Evolutionary conservation across 2,329 filamentous ascomycete species (phyloP), one percentile per base, ranked within the genome.

Genomic region (Xylaria polymorpha): DNA sequence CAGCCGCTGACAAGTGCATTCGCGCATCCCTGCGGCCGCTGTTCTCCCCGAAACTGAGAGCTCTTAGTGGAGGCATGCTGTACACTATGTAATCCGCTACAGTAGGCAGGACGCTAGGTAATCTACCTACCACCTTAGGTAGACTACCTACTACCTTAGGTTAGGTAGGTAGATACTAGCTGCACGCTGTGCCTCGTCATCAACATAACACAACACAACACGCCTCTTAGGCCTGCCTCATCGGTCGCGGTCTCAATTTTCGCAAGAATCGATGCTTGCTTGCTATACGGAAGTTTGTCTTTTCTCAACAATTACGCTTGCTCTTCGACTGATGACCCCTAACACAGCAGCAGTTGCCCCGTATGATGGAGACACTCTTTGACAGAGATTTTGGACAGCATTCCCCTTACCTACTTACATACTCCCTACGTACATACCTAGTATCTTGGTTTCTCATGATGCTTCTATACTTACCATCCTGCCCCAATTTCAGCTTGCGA

Each of bases 131-230:
- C 25, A 29, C 25, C 25, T 37, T 37, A 37, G 35, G 35, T 37
- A 37, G 35, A 18, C 43, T 44, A 6, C 14, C 4, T 6, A 43
- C 18, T n/a, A n/a, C n/a, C 41, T n/a, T n/a, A 5, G 10, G 41
- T 43, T n/a, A 43, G 41, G 14, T 43, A 43, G 20, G n/a, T n/a
- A n/a, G n/a, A n/a, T n/a, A n/a, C n/a, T n/a, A n/a, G n/a, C n/a
- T n/a, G n/a, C n/a, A n/a, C n/a, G n/a, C n/a, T n/a, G n/a, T n/a
- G 63, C 55, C 56, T 65, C 63, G 63, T 65, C 63, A 60, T 65
- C 64, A 61, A 37, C 64, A 60, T 22, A 29, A 29, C 64, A 60
- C 64, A 61, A 37, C 64, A 60, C 37, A 29, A 29, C 64, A 60
- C 37, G 20, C 39, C 46, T 60, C 37, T 60, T 55, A 39, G 46